Evolutionary conservation across 495 filamentous ascomycete species (phyloP).

Genomic region (Aspergillus avenaceus): DNA sequence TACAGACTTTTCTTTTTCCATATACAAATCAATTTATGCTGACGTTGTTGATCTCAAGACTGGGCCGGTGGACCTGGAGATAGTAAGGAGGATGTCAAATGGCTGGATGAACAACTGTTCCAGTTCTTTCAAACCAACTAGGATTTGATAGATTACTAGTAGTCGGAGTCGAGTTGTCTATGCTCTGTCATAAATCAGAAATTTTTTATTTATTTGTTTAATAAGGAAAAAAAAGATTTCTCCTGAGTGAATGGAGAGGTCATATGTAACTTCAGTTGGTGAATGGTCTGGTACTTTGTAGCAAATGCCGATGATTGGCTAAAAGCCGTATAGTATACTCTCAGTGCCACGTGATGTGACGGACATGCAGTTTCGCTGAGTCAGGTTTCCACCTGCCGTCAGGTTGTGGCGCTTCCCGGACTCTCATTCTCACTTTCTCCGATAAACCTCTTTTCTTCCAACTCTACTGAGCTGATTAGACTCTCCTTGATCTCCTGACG

Average conservation of each 20-base stretch:
- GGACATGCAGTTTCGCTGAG: not conserved
- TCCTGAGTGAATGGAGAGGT: no score
- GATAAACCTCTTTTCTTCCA: not conserved
- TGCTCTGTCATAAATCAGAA: no score
- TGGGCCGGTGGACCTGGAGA: constrained; percentile 63
- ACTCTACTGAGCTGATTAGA: not conserved
- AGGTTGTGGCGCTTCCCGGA: not conserved
- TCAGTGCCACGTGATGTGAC: not conserved
- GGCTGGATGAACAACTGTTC: constrained; percentile 58
- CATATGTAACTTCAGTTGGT: no score
- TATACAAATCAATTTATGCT: constrained; percentile 1
- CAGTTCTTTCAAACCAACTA: constrained; percentile 36
- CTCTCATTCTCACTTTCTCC: not conserved
- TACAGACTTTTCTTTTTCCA: constrained; percentile 14
- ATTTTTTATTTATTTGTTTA: no score
- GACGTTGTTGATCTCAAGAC: constrained; percentile 16
- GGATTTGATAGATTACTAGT: not conserved
- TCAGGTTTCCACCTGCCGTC: not conserved
- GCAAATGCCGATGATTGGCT: no score
- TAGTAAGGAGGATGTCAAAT: constrained; percentile 60
- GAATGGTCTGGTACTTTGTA: no score
- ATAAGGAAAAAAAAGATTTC: no score
- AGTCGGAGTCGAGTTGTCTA: no score
- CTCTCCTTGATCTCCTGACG: not conserved
- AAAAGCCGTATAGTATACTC: no score